Evolutionary conservation across 2,329 filamentous ascomycete species (phyloP), one percentile per base, ranked within the genome.

Genomic region (Fusarium sp.): DNA sequence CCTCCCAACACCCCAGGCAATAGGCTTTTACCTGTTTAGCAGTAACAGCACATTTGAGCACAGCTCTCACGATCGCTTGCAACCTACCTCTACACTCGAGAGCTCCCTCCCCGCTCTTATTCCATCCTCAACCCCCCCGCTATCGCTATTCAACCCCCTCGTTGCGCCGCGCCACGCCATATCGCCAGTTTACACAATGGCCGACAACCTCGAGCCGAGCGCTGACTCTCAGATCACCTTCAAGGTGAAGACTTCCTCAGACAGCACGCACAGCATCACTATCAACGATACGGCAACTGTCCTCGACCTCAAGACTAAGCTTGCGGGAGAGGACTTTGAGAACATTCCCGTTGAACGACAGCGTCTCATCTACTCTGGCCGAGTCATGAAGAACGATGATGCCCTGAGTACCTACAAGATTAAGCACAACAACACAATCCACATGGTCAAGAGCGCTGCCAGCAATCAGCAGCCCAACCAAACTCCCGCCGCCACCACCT

Each of bases 211-310:
- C 77, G 87, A 89, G 69, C 82, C 87, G 75, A 81, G 85, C 79
- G 88, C 90, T 78, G 94, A 95, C 80, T 85, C 91, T 79, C 91
- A 95, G 79, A 86, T 99, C 85, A 97, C 94, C 82, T 98, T 99
- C 90, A 96, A 95, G 85, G 92, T 99, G 84, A 99, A 98, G 87
- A 94, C 94, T n/a, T 95, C 94, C n/a, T 93, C 92, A 78, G 95
- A 98, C 81, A 91, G 90, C 81, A 94, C 93, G 83, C 95, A 94
- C 81, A 91, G 90, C 59, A 87, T 99, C 81, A 97, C 94, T 64
- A 91, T 98, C 80, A 84, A 93, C 66, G 89, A 93, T 75, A 89
- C 90, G 41, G 94, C 92, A 55, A 93, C 92, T 13, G 92, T 98
- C 48, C 87, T 90, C 65, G 95, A 98, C 70, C 89, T 99, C 78